A percentile compares a stretch with the other conserved stretches of the same genome.
Evolutionary conservation across 257 asterid species (phyloP).

Genomic region (Jacaranda copaia): DNA sequence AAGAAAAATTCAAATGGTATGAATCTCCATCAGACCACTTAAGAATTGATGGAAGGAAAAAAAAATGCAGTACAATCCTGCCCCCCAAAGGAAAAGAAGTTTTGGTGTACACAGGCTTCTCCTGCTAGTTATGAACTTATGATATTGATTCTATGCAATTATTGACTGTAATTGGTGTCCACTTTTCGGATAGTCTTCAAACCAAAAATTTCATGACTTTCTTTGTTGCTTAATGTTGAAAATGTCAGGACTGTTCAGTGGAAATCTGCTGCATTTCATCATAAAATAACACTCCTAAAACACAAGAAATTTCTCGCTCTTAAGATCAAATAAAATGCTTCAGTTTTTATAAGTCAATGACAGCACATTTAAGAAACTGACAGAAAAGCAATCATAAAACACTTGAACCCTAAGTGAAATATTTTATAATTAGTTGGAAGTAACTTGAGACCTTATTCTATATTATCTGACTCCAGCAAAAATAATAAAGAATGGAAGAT

Average conservation of each 20-base stretch:
- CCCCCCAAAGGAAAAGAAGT: not conserved
- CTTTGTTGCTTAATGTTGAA: not conserved
- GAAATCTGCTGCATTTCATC: not conserved
- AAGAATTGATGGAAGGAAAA: too few species aligned
- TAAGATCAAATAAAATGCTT: not conserved
- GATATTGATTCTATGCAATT: not conserved
- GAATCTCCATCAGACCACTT: too few species aligned
- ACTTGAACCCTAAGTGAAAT: not conserved
- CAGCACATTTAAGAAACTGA: not conserved
- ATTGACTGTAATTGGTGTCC: not conserved
- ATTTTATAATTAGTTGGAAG: not conserved
- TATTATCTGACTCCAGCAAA: not conserved
- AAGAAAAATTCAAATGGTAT: too few species aligned
- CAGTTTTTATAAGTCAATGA: not conserved
- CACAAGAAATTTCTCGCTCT: not conserved
- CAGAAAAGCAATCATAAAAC: not conserved
- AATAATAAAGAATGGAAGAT: not conserved
- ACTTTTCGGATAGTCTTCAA: too few species aligned
- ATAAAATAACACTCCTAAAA: not conserved
- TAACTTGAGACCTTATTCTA: not conserved
- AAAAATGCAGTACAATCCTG: too few species aligned
- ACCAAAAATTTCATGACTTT: not conserved
- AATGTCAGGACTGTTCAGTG: not conserved
- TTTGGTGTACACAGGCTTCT: not conserved
- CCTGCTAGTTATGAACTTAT: not conserved